Evolutionary conservation across 768 basidiomycete species (phyloP).

Genomic region (Pisolithus tinctorius): DNA sequence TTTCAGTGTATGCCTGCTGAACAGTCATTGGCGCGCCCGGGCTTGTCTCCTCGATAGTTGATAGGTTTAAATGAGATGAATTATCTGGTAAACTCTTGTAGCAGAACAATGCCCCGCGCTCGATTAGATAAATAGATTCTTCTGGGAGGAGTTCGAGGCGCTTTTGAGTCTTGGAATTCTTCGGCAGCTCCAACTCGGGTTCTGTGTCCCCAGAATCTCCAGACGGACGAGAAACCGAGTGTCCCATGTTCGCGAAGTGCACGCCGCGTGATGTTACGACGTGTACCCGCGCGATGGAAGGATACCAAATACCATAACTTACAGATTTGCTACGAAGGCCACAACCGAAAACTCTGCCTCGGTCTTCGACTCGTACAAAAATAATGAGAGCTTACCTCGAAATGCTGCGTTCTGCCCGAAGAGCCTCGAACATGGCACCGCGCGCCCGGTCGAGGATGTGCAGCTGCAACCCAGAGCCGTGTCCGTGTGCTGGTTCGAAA

Average conservation of each 20-base stretch:
- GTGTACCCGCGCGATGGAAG: conserved; percentile 54
- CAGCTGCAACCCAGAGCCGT: conserved; percentile 70
- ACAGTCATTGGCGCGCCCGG: conserved; percentile 79
- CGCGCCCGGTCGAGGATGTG: conserved; percentile 77
- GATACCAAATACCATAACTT: conserved; percentile 79
- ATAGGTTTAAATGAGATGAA: conserved; percentile 8
- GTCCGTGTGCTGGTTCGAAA: conserved; percentile 69
- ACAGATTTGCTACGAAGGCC: conserved; percentile 54
- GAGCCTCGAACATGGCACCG: conserved; percentile 80
- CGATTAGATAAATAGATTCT: conserved; percentile 90
- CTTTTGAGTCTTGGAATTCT: conserved; percentile 43
- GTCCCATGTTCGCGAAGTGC: conserved; percentile 76
- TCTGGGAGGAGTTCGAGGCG: conserved; percentile 87
- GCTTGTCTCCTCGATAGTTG: conserved; percentile 30
- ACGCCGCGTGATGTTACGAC: conserved; percentile 76
- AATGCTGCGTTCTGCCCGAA: conserved; percentile 66
- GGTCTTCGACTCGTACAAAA: background rate
- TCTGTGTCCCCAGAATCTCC: conserved; percentile 25
- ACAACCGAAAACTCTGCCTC: background rate
- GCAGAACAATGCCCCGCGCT: conserved; percentile 83
- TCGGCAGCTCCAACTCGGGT: background rate
- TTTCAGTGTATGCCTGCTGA: conserved; percentile 81
- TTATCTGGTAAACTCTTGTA: conserved; percentile 49
- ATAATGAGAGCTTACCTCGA: conserved; percentile 49
- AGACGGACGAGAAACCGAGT: conserved; percentile 53